Conservation (phyloP, 129 eudicot genomes). For the Sambucus nigra region DNA sequence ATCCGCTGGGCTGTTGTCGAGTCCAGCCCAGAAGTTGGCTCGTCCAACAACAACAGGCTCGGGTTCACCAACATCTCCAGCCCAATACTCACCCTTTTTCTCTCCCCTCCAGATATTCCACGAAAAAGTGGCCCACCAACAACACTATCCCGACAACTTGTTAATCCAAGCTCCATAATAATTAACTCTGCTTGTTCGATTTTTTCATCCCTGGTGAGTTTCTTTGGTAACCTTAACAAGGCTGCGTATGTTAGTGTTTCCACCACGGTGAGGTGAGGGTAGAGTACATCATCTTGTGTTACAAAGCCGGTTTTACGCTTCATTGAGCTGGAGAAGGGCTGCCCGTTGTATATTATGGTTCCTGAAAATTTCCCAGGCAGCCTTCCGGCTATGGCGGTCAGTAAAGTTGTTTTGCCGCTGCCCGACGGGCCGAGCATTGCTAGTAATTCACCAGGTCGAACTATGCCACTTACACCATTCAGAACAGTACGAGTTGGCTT, state of each 20-base stretch:
- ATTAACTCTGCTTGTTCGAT: slow-evolving; percentile 56
- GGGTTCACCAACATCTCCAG: slow-evolving; percentile 88
- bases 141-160: slow-evolving; percentile 43
- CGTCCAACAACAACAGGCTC: slow-evolving; percentile 64
- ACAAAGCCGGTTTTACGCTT: slow-evolving; percentile 71
- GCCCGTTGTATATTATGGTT: slow-evolving; percentile 49
- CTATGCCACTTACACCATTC: slow-evolving; percentile 61
- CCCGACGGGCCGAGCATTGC: slow-evolving; percentile 96
- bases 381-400: slow-evolving; percentile 71
- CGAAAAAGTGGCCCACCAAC: slow-evolving; percentile 64
- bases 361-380: slow-evolving; percentile 52
- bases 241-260: slow-evolving; percentile 79
- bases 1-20: slow-evolving; percentile 78
- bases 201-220: slow-evolving; percentile 40
- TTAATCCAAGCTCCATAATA: slow-evolving; percentile 54
- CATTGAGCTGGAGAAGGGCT: slow-evolving; percentile 48
- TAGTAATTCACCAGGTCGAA: slow-evolving; percentile 62
- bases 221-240: slow-evolving; percentile 52
- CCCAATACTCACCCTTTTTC: slow-evolving; percentile 81
- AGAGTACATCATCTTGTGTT: slow-evolving; percentile 72
- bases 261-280: slow-evolving; percentile 68
- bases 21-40: slow-evolving; percentile 89
- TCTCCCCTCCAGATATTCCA: slow-evolving; percentile 86
- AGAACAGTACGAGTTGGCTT: slow-evolving; percentile 39
- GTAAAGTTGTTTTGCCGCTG: slow-evolving; percentile 78